Base-by-base conservation (phyloP, 768 basidiomycete species). In the Boletus sp. region DNA sequence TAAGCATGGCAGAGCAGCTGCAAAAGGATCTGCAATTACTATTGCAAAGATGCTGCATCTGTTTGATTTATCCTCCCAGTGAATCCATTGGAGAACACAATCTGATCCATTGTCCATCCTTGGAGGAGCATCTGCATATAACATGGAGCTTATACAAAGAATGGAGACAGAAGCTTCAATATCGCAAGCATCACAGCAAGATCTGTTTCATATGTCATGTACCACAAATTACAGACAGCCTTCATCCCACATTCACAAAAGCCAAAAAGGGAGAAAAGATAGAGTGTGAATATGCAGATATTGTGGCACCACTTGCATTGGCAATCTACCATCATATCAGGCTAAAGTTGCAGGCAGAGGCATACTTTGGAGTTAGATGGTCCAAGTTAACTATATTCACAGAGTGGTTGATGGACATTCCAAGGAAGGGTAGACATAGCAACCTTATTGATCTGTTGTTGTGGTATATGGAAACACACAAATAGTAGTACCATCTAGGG, bases 181-280 rank as follows among this genome's bases (percentile, higher is more conserved):
- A 62, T 24, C 1, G n/a, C 14, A 30, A 20, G 4, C 12, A 53
- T 4, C 59, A 62, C 54, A 30, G 24, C 14, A 54, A 51, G 39
- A 61, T 62, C 2, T 62, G 59, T 15, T 62, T 35, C 6, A n/a
- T 39, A 4, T 61, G 61, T 9, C 61, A 62, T 0, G 14, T 62
- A 0, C 52, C 61, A 12, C 50, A 56, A 3, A 39, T 55, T 9
- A 47, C 28, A 0, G 55, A 61, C 12, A 29, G 4, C 0, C 52
- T 62, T 0, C 59, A 62, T 30, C 41, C 45, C 1, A 48, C 14
- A 1, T 57, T 44, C 5, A 20, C 12, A 2, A 55, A 52, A 18
- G 33, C 18, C 7, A 44, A 15, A 2, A 42, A 58, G 2, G 30
- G 30, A 17, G 41, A 33, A 10, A 9, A 4, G 2, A 3, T 28